Evolutionary conservation across 768 basidiomycete genomes (phyloP).

Genomic region (Phylloporus rhodoxanthus): DNA sequence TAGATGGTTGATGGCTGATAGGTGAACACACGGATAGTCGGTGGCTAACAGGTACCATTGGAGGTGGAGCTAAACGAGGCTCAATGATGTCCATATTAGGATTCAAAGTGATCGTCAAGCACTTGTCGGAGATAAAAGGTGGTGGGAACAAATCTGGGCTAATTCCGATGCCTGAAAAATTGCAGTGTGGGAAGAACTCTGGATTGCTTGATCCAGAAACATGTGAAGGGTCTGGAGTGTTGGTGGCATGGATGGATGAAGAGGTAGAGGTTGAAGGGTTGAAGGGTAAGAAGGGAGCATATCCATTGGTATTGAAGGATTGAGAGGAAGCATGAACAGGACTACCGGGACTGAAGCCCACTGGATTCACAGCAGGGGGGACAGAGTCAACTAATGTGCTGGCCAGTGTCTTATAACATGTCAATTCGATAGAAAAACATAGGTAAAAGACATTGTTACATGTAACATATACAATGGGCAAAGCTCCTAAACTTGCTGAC

Average conservation of each 20-base stretch:
- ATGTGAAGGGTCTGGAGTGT: too few species aligned
- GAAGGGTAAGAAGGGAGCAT: too few species aligned
- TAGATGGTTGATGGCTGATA: neutral
- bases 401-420: neutral
- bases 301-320: too few species aligned
- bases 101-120: neutral
- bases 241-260: too few species aligned
- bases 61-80: neutral
- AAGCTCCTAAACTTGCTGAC: too few species aligned
- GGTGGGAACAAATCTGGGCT: neutral
- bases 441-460: neutral
- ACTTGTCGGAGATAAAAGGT: neutral
- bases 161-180: neutral
- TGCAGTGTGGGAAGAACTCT: neutral
- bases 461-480: too few species aligned
- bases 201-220: too few species aligned
- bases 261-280: too few species aligned
- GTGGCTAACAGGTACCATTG: neutral
- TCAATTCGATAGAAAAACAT: neutral
- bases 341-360: neutral
- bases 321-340: too few species aligned
- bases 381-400: neutral
- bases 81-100: neutral
- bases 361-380: neutral
- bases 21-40: neutral